These are phyloP conservation scores for Eimeria necatrix DNA, from an alignment of 169 alveolate species.

Conservation along the genomic window DNA sequence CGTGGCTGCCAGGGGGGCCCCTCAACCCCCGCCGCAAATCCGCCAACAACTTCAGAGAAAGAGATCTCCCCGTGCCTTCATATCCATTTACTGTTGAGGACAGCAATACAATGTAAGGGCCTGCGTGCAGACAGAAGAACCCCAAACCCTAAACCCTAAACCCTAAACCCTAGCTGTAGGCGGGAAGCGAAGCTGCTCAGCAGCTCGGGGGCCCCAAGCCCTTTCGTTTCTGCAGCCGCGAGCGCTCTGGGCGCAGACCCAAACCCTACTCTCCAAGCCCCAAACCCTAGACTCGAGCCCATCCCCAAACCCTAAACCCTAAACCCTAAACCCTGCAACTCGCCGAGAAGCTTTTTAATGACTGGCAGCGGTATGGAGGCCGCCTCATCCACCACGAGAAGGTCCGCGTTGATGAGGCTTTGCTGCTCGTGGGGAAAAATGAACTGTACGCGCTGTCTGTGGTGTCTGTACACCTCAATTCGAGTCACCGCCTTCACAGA, in stretches of 20 bases:
- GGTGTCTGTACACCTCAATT: slow-evolving; percentile 67
- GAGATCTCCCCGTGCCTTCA: slow-evolving; percentile 99
- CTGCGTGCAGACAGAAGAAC: slow-evolving; percentile 80
- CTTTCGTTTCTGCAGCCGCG: no score
- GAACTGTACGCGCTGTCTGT: slow-evolving; percentile 64
- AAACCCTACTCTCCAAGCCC: neutral
- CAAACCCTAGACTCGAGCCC: neutral
- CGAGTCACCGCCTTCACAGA: slow-evolving; percentile 18
- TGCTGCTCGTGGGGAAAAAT: slow-evolving; percentile 26
- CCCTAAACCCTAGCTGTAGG: neutral
- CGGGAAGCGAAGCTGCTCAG: no score
- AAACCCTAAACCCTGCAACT: neutral
- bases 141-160: neutral
- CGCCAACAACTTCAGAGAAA: slow-evolving; percentile 97
- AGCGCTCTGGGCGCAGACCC: no score
- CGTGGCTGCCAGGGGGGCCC: neutral
- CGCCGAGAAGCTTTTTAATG: slow-evolving; percentile 95
- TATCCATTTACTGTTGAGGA: slow-evolving; percentile 99
- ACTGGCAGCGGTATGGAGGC: slow-evolving; percentile 99
- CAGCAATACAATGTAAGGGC: slow-evolving; percentile 96
- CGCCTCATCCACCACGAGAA: slow-evolving; percentile 99
- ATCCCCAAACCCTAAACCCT: neutral
- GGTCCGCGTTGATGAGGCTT: slow-evolving; percentile 92
- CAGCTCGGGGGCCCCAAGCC: no score
- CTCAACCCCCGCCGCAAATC: slow-evolving; percentile 89